These are phyloP conservation scores for Bathelium albidoporum DNA, from an alignment of 495 filamentous ascomycete species.

Conservation along the genomic window DNA sequence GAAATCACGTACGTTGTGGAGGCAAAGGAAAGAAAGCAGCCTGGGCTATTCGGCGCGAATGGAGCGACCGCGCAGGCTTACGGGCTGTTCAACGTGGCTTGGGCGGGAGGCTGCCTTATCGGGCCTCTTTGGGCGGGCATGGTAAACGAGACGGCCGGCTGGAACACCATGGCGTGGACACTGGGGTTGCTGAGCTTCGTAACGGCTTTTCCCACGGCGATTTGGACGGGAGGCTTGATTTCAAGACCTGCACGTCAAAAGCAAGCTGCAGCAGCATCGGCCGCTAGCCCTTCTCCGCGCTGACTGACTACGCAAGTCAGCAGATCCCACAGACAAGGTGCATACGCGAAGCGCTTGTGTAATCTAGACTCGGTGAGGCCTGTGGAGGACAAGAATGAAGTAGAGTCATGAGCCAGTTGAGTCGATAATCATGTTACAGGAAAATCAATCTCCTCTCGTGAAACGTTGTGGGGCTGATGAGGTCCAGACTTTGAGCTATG, in stretches of 20 bases:
- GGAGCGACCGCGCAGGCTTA: conserved; percentile 51
- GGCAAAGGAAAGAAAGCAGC: conserved; percentile 22
- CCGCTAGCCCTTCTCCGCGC: not conserved
- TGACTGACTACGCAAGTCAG: not conserved
- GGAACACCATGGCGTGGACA: conserved; percentile 31
- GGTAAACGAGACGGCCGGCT: conserved; percentile 26
- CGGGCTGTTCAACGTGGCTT: conserved; percentile 38
- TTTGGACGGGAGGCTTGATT: conserved; percentile 26
- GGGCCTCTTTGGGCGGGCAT: conserved; percentile 33
- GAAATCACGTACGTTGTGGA: conserved; percentile 52
- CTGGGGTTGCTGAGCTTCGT: conserved; percentile 27
- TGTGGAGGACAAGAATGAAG: not conserved
- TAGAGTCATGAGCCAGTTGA: not conserved
- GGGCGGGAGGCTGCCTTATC: conserved; percentile 31
- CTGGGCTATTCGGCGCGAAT: conserved; percentile 30
- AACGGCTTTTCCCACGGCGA: conserved; percentile 25
- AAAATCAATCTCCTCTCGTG: not conserved
- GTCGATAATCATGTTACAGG: not conserved
- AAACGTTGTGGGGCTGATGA: not conserved
- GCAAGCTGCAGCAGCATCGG: not conserved
- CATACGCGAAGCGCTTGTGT: not conserved
- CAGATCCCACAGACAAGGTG: not conserved
- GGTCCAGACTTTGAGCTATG: not conserved
- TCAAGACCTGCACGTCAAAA: not conserved
- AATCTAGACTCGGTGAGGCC: not conserved